Conservation (phyloP, 2,329 filamentous ascomycete genomes). For the Penicillium capsulatum region DNA sequence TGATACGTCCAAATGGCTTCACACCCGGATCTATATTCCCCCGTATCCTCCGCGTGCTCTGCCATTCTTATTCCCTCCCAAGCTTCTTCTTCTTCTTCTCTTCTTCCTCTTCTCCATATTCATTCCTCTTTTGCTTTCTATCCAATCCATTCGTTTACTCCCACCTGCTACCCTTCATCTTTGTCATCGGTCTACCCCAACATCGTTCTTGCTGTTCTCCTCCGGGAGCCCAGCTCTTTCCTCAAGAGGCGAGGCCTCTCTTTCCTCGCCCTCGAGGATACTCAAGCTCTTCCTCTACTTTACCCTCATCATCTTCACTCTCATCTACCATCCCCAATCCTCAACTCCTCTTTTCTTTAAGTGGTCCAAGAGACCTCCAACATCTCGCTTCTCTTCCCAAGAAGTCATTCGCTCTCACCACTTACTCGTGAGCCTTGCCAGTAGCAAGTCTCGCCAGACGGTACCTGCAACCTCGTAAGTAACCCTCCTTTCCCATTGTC, state of each 20-base stretch:
- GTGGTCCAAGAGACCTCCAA: too few species aligned
- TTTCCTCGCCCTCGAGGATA: neutral
- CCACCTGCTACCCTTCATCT: slow-evolving; percentile 1
- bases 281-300: neutral
- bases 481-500: too few species aligned
- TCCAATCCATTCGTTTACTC: slow-evolving; percentile 1
- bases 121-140: neutral
- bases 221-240: neutral
- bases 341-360: neutral
- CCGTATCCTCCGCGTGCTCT: too few species aligned
- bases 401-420: too few species aligned
- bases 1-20: too few species aligned
- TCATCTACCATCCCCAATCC: neutral
- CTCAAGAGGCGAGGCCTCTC: neutral
- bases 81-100: neutral
- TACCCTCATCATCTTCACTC: neutral
- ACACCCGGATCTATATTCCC: too few species aligned
- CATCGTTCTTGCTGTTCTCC: neutral
- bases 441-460: too few species aligned
- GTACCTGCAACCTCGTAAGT: too few species aligned
- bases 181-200: neutral
- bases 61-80: neutral
- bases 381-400: too few species aligned
- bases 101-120: neutral
- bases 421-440: too few species aligned